Conservation (phyloP, 192 early-diverging fungal species). For the Coemansia erecta region DNA sequence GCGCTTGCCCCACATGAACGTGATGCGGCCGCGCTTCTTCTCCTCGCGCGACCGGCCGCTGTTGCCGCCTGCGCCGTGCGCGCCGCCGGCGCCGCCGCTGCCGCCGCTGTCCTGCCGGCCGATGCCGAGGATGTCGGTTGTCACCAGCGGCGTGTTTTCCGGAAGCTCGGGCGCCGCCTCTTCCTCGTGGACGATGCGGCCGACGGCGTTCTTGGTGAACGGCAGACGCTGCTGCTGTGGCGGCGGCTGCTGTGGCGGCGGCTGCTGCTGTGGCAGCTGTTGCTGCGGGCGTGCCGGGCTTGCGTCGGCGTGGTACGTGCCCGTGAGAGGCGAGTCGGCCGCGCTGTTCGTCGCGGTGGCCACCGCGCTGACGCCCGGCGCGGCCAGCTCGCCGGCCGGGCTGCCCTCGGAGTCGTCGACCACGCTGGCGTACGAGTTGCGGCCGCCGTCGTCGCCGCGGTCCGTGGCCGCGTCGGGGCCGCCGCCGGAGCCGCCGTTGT, state of each 20-base stretch:
- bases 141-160: conserved; percentile 42
- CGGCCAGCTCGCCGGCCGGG: conserved; percentile 2
- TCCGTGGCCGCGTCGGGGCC: conserved; percentile 11
- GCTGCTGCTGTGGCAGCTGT: neutral
- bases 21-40: conserved; percentile 56
- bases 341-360: neutral
- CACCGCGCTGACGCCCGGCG: neutral
- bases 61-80: neutral
- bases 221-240: conserved; percentile 5
- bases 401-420: conserved; percentile 1
- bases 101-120: conserved; percentile 27
- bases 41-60: conserved; percentile 44
- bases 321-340: conserved; percentile 11
- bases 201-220: conserved; percentile 49
- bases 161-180: conserved; percentile 41
- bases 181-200: conserved; percentile 54
- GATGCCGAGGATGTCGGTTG: conserved; percentile 51
- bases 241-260: neutral
- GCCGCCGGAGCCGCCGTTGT: conserved; percentile 24
- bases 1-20: conserved; percentile 56
- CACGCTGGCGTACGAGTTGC: conserved; percentile 43
- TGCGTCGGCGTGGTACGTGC: conserved; percentile 1
- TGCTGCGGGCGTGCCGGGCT: neutral
- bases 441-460: conserved; percentile 27
- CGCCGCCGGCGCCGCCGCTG: conserved; percentile 6